Evolutionary conservation across 164 flowering plant species (phyloP).

Genomic region (Umbilicus rupestris): DNA sequence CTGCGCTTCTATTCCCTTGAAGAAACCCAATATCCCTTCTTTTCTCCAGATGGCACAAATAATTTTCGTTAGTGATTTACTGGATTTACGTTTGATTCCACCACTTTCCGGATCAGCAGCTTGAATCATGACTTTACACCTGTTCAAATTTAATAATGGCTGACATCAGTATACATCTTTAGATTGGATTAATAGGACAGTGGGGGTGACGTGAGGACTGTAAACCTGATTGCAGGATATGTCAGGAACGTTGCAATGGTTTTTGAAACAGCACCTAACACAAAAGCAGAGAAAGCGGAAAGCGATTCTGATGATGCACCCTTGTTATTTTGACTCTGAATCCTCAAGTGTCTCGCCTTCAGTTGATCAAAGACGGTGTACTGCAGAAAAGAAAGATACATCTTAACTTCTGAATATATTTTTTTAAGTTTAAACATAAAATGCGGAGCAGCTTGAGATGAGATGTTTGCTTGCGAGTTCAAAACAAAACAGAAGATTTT

Average conservation of each 20-base stretch:
- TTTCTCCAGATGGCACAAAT: conserved; percentile 34
- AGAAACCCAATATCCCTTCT: conserved; percentile 60
- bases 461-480: not conserved
- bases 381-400: conserved; percentile 15
- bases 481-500: not conserved
- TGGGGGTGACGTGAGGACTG: not conserved
- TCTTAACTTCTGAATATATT: no score
- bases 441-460: not conserved
- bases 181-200: not conserved
- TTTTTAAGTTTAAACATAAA: no score
- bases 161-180: not conserved
- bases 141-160: conserved; percentile 8
- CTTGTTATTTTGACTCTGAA: conserved; percentile 7
- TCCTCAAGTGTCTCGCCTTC: conserved; percentile 24
- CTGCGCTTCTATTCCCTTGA: conserved; percentile 71
- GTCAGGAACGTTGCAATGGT: conserved; percentile 34
- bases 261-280: conserved; percentile 45
- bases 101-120: conserved; percentile 28
- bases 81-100: conserved; percentile 13
- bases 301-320: conserved; percentile 26
- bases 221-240: conserved; percentile 42
- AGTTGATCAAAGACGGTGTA: conserved; percentile 49
- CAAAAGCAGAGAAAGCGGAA: conserved; percentile 37
- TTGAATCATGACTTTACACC: conserved; percentile 51
- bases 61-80: conserved; percentile 22